Base-by-base conservation (phyloP, 2,329 filamentous ascomycete genomes). In the Plenodomus biglobosus region DNA sequence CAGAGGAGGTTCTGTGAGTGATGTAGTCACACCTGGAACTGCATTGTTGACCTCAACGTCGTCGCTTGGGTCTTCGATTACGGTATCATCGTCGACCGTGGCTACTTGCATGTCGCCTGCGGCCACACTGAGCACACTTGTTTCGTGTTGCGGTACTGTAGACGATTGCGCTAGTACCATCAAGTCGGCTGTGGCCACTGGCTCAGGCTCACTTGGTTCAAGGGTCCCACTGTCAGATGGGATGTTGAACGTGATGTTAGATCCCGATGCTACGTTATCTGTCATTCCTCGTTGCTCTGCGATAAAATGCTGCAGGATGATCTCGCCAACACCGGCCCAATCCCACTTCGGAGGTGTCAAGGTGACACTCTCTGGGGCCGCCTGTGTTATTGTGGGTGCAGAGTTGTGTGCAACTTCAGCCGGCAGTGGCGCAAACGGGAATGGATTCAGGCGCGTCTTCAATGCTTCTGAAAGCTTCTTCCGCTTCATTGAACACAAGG, bases 381-480 rank as follows among this genome's bases (percentile, higher is more conserved):
- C 65, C 3, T 46, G 45, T 32, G 27, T 32, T 32, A 32, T 32
- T 32, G 27, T 11, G 13, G 27, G 27, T 27, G 56, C 20, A 17
- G 43, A 48, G 19, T 47, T 49, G n/a, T 53, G 50, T 11, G 61
- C 56, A n/a, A 70, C 64, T 17, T 71, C 64, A 13, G 68, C 68
- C 20, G 70, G 69, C 19, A 73, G 56, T 1, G 69, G 69, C 5
- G 68, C 66, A 42, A 71, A 72, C 2, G 68, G 72, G 38, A 81
- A 85, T 1, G 79, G 77, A 62, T 83, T 80, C 34, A 81, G 71
- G 36, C 78, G 78, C 39, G 74, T 75, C 58, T 76, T 79, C n/a
- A 85, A 65, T 21, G 76, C 72, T 38, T 73, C 75, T 11, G 79
- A 75, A 11, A 85, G 70, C 39, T 76, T 75, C 53, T 78, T 79